Percentiles rank a stretch among this genome's conserved stretches.
Evolutionary conservation across 306 rosid genomes (phyloP).

Genomic region (Acacia acuminata): DNA sequence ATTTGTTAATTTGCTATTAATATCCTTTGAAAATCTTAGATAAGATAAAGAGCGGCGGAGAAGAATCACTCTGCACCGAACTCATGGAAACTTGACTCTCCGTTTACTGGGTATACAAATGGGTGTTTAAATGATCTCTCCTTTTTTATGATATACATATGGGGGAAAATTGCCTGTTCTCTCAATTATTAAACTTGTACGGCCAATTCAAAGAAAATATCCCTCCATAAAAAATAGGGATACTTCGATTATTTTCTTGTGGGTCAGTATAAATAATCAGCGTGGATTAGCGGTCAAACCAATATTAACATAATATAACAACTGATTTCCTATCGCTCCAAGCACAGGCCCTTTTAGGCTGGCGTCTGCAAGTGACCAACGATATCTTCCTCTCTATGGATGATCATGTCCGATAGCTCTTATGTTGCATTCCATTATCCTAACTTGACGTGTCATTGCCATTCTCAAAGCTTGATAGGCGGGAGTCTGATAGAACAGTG

Average conservation of each 20-base stretch:
- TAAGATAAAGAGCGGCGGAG: neutral
- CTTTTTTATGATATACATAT: neutral
- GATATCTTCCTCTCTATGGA: conserved; percentile 11
- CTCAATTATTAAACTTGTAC: conserved; percentile 15
- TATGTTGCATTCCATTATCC: conserved; percentile 22
- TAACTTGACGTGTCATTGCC: conserved; percentile 34
- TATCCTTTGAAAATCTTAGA: neutral
- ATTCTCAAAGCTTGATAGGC: conserved; percentile 74
- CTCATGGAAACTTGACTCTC: neutral
- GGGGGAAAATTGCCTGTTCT: neutral
- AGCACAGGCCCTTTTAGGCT: conserved; percentile 17
- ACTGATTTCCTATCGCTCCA: conserved; percentile 29
- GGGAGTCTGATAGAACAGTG: conserved; percentile 81
- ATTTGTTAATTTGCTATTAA: neutral
- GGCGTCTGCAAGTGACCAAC: neutral
- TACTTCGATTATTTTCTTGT: conserved; percentile 24
- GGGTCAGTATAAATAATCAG: conserved; percentile 27
- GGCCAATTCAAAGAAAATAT: conserved; percentile 41
- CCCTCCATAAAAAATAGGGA: conserved; percentile 50
- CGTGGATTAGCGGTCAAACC: conserved; percentile 6
- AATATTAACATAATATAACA: conserved; percentile 17
- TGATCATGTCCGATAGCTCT: conserved; percentile 20
- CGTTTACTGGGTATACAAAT: neutral
- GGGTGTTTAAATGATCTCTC: neutral
- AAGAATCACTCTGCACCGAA: neutral